Evolutionary conservation across 2,329 filamentous ascomycete species (phyloP).

Genomic region (Plenodomus lindquistii): DNA sequence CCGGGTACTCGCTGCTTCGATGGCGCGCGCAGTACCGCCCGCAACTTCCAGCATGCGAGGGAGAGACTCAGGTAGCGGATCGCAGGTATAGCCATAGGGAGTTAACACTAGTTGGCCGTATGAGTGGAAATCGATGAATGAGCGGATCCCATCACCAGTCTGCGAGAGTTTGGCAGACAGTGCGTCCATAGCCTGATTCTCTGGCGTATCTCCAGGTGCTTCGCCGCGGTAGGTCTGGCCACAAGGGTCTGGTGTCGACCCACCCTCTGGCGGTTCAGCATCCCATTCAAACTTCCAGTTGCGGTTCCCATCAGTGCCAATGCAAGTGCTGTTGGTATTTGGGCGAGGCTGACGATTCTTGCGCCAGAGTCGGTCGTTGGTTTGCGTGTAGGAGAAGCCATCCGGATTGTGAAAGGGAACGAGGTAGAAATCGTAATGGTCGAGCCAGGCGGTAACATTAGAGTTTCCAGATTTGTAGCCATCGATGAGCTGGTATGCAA

Average conservation of each 20-base stretch:
- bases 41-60: constrained; percentile 46
- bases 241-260: constrained; percentile 34
- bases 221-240: constrained; percentile 39
- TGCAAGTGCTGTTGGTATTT: constrained; percentile 30
- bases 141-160: constrained; percentile 54
- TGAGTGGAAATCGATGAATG: constrained; percentile 67
- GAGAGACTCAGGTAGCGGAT: constrained; percentile 52
- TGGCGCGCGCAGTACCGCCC: constrained; percentile 44
- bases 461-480: constrained; percentile 30
- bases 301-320: constrained; percentile 41
- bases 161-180: constrained; percentile 49
- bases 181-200: constrained; percentile 47
- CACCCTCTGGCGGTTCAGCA: constrained; percentile 29
- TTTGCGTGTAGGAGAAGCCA: constrained; percentile 41
- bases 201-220: constrained; percentile 35
- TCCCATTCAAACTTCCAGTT: constrained; percentile 42
- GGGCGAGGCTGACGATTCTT: constrained; percentile 41
- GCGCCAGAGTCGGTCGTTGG: constrained; percentile 40
- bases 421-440: constrained; percentile 39
- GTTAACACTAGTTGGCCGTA: constrained; percentile 64
- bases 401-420: constrained; percentile 40
- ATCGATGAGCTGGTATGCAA: constrained; percentile 33
- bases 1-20: constrained; percentile 48
- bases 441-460: constrained; percentile 33
- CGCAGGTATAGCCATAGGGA: constrained; percentile 56